Base-by-base conservation (phyloP, 2,329 filamentous ascomycete genomes). In the Orbilia oligospora region DNA sequence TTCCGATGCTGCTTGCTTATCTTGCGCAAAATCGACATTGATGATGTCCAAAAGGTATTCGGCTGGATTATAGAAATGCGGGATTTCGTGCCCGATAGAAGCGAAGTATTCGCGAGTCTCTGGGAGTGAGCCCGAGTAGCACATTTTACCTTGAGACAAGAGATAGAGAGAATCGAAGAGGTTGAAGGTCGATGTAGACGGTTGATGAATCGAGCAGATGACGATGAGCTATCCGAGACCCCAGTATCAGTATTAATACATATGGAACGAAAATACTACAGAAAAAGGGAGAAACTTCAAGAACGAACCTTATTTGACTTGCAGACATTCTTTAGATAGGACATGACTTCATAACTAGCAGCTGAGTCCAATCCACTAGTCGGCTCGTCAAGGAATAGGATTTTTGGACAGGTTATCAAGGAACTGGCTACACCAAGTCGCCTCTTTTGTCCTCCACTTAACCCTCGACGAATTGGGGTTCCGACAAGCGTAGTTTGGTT, bases 391-490 rank as follows among this genome's bases (percentile, higher is more conserved):
- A 97, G 85, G 82, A 97, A 96, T 24, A 97, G 84, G 6, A 97
- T 90, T 84, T 91, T 92, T 0, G 93, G 93, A 72, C 88, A 90
- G 0, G 93, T 95, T 82, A 97, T 92, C 41, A 97, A 87, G 82
- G 93, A 92, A 79, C 91, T 92, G 0, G 93, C 93, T 4, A 97
- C 90, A 81, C 92, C 92, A 6, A 95, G 87, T 65, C 93, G 88
- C 46, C 92, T 88, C 86, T 96, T 97, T 85, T 97, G 93, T 0
- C 93, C 93, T 61, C 93, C 93, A 80, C 91, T 93, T 73, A 97
- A 90, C 14, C 93, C 93, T 84, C 94, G 96, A 10, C 90, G 89
- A 80, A 96, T 91, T 0, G 93, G 92, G 0, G 93, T 97, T 44
- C 93, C 93, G 80, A 97, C 90, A 53, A 97, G 85, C 2, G 90